Conservation (phyloP, 805 yeast species). For the Yarrowia porcina region DNA sequence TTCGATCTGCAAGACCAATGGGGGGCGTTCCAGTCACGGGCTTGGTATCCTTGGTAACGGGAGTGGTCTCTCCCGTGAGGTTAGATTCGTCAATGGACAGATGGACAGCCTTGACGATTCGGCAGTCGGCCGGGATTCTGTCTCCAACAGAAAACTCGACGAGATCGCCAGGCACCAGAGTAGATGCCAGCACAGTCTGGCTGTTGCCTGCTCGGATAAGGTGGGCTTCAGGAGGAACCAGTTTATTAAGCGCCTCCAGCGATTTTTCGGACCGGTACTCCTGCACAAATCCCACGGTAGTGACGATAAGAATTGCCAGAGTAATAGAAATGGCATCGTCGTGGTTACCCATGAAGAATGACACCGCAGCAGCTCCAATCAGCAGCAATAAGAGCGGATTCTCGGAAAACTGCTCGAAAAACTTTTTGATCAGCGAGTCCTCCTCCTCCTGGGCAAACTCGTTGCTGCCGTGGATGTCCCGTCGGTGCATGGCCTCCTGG, state of each 20-base stretch:
- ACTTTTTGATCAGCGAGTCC: constrained; percentile 66
- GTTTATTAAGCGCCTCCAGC: constrained; percentile 82
- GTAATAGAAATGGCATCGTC: constrained; percentile 96
- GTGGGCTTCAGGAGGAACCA: constrained; percentile 97
- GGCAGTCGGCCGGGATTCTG: constrained; percentile 91
- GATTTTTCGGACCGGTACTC: constrained; percentile 95
- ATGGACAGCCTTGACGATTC: constrained; percentile 75
- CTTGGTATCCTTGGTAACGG: constrained; percentile 64
- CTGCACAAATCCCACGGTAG: constrained; percentile 95
- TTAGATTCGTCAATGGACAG: constrained; percentile 88
- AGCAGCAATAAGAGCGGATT: constrained; percentile 87
- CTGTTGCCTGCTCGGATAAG: constrained; percentile 77
- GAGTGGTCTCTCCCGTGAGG: constrained; percentile 91
- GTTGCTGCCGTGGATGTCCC: constrained; percentile 74
- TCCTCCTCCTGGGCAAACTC: constrained; percentile 75
- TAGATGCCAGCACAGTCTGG: constrained; percentile 78
- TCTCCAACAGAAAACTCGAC: constrained; percentile 91
- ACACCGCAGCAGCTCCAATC: constrained; percentile 83
- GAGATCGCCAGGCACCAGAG: constrained; percentile 92
- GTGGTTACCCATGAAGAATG: constrained; percentile 90
- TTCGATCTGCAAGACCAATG: constrained; percentile 61
- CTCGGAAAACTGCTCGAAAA: constrained; percentile 74
- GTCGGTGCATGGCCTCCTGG: constrained; percentile 69
- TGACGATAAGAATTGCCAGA: constrained; percentile 87
- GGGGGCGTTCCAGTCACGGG: constrained; percentile 35